phyloP scores from a whole-genome alignment of 306 rosid genomes.

The Cicer cuneatum region DNA sequence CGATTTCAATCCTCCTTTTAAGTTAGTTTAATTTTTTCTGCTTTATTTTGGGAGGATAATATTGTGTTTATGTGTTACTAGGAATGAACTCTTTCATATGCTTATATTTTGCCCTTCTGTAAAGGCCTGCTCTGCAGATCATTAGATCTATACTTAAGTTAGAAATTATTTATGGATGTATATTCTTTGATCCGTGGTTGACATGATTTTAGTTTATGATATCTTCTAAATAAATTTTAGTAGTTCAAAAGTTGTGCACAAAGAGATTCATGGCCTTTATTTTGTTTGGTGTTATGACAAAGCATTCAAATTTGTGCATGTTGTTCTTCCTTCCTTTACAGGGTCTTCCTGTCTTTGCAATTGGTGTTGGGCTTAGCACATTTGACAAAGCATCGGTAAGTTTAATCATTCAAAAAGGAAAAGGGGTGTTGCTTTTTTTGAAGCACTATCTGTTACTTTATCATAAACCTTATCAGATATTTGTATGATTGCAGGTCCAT shows the following conservation, averaged over 20 bases:
- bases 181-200: not conserved
- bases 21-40: not conserved
- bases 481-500: too few relatives aligned
- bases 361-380: constrained; percentile 89
- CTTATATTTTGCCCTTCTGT: too few relatives aligned
- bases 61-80: not conserved
- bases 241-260: constrained; percentile 28
- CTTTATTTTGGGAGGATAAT: constrained; percentile 12
- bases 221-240: constrained; percentile 26
- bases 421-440: too few relatives aligned
- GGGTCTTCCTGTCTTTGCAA: constrained; percentile 93
- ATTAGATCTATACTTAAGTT: too few relatives aligned
- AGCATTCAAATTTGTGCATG: too few relatives aligned
- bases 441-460: too few relatives aligned
- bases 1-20: constrained; percentile 1
- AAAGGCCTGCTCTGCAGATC: too few relatives aligned
- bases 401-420: too few relatives aligned
- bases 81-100: not conserved
- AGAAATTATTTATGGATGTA: too few relatives aligned
- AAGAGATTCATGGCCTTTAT: constrained; percentile 4
- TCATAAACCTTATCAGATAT: too few relatives aligned
- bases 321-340: constrained; percentile 43
- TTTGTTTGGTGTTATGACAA: too few relatives aligned
- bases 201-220: constrained; percentile 6
- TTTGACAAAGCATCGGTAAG: constrained; percentile 96